Conservation (phyloP, 257 asterid species). For the Rhazya stricta region DNA sequence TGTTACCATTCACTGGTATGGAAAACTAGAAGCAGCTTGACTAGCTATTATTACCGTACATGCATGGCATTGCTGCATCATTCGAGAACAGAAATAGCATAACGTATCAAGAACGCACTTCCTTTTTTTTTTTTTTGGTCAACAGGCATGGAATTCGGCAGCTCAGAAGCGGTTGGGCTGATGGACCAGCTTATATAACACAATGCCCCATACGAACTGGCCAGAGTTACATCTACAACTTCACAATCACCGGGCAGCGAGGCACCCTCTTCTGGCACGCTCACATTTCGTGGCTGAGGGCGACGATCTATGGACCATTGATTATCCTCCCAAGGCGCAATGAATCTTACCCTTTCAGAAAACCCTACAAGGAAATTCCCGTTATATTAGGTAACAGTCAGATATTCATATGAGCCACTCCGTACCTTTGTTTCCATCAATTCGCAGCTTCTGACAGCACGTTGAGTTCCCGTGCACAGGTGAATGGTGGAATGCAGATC, state of each 20-base stretch:
- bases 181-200: conserved; percentile 62
- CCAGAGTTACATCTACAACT: conserved; percentile 52
- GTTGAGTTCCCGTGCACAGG: conserved; percentile 29
- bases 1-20: conserved; percentile 59
- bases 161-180: conserved; percentile 61
- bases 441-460: not conserved
- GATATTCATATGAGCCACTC: not conserved
- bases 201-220: conserved; percentile 67
- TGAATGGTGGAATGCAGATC: conserved; percentile 69
- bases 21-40: not conserved
- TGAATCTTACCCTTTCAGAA: conserved; percentile 55
- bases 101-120: not conserved
- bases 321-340: conserved; percentile 51
- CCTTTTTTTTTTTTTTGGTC: not conserved
- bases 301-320: conserved; percentile 55
- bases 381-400: conserved; percentile 41
- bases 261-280: conserved; percentile 77
- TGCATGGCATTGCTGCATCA: not conserved
- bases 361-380: conserved; percentile 63
- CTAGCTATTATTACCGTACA: not conserved
- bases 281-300: conserved; percentile 59
- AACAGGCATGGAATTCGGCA: conserved; percentile 67
- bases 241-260: conserved; percentile 63
- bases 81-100: not conserved
- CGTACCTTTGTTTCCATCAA: not conserved